Conservation (phyloP, 192 early-diverging fungal species). For the Coemansia sp. region DNA sequence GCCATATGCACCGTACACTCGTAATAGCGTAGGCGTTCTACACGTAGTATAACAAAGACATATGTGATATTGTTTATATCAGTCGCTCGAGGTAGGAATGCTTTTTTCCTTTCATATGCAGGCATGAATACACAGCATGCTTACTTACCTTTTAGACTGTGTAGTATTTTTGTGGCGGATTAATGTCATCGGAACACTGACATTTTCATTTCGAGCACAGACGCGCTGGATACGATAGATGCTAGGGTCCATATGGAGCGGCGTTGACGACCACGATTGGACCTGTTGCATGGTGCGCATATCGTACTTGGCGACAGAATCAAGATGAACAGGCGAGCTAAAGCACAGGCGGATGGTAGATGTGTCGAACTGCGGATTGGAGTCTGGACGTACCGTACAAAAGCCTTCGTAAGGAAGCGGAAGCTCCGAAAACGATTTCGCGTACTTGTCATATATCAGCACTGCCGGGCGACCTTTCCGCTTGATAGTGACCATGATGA, state of each 20-base stretch:
- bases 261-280: slow-evolving; percentile 37
- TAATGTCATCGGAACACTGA: slow-evolving; percentile 66
- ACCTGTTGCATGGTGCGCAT: slow-evolving; percentile 42
- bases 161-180: slow-evolving; percentile 51
- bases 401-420: slow-evolving; percentile 33
- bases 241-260: slow-evolving; percentile 27
- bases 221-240: slow-evolving; percentile 34
- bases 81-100: not conserved
- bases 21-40: slow-evolving; percentile 59
- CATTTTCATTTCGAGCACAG: slow-evolving; percentile 24
- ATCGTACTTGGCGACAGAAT: slow-evolving; percentile 69
- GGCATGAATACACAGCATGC: not conserved
- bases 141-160: not conserved
- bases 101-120: not conserved
- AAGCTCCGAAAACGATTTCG: slow-evolving; percentile 18
- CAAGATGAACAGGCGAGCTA: slow-evolving; percentile 64
- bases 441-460: slow-evolving; percentile 26
- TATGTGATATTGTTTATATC: no score
- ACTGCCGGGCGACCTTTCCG: slow-evolving; percentile 40
- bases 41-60: not conserved
- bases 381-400: slow-evolving; percentile 60
- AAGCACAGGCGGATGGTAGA: slow-evolving; percentile 37
- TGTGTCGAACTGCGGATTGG: slow-evolving; percentile 62
- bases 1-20: slow-evolving; percentile 84
- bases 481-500: slow-evolving; percentile 44